Conservation (phyloP, 495 filamentous ascomycete genomes). For the Ramalina intermedia region DNA sequence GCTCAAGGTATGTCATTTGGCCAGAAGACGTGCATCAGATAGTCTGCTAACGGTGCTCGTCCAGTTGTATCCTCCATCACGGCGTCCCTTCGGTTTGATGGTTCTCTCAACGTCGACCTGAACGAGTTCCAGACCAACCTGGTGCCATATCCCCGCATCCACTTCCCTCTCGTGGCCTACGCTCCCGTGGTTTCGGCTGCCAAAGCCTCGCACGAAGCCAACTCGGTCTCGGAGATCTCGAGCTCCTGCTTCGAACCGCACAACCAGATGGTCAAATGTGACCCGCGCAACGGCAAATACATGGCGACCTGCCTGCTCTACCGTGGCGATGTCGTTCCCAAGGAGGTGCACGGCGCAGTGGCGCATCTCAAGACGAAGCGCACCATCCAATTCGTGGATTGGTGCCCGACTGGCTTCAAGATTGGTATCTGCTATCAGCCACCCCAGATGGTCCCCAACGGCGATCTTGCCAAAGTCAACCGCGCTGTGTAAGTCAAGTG, state of each 20-base stretch:
- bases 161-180: constrained; percentile 96
- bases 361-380: constrained; percentile 96
- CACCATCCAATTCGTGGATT: constrained; percentile 98
- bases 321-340: constrained; percentile 94
- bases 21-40: neutral
- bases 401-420: constrained; percentile 99
- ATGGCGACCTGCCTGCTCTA: constrained; percentile 98
- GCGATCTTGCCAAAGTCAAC: constrained; percentile 92
- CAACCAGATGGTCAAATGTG: constrained; percentile 99
- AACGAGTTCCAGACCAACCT: constrained; percentile 99
- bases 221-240: constrained; percentile 52
- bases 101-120: constrained; percentile 96
- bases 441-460: constrained; percentile 86
- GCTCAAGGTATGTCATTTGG: constrained; percentile 55
- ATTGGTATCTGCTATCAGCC: constrained; percentile 99
- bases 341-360: constrained; percentile 82
- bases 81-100: constrained; percentile 94
- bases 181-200: constrained; percentile 83
- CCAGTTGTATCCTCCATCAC: constrained; percentile 95
- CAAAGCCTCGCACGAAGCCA: constrained; percentile 87
- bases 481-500: constrained; percentile 72
- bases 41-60: neutral
- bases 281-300: constrained; percentile 97
- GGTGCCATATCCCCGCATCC: constrained; percentile 96
- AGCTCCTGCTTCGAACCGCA: constrained; percentile 61